phyloP scores from a whole-genome alignment of 768 basidiomycete species.

The Tylopilus vinaceipallidus region DNA sequence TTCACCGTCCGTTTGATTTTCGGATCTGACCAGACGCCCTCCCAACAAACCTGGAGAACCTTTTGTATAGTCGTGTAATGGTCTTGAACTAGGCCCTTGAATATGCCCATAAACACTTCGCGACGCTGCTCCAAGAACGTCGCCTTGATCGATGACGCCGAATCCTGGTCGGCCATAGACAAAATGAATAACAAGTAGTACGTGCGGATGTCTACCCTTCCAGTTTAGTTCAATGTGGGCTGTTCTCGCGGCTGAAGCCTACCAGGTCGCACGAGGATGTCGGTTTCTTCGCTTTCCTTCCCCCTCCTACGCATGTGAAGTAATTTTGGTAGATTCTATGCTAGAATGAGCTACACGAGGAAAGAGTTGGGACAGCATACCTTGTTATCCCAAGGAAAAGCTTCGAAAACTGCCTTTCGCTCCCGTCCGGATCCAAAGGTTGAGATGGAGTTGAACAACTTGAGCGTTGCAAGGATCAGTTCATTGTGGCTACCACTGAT shows the following conservation, averaged over 20 bases:
- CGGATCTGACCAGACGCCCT: slow-evolving; percentile 70
- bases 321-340: slow-evolving; percentile 63
- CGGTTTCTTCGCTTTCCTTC: slow-evolving; percentile 37
- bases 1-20: slow-evolving; percentile 73
- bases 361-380: background rate
- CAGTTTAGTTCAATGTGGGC: background rate
- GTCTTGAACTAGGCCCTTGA: slow-evolving; percentile 71
- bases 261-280: slow-evolving; percentile 60
- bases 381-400: slow-evolving; percentile 69
- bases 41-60: slow-evolving; percentile 74
- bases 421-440: slow-evolving; percentile 66
- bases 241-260: slow-evolving; percentile 3
- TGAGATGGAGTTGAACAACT: slow-evolving; percentile 60
- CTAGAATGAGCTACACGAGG: background rate
- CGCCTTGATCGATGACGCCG: slow-evolving; percentile 52
- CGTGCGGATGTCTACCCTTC: slow-evolving; percentile 69
- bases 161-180: slow-evolving; percentile 59
- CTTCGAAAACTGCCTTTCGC: slow-evolving; percentile 58
- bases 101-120: slow-evolving; percentile 62
- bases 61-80: slow-evolving; percentile 56
- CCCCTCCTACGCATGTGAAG: slow-evolving; percentile 67
- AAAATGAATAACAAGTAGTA: slow-evolving; percentile 71
- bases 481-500: slow-evolving; percentile 63
- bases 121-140: slow-evolving; percentile 70
- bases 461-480: slow-evolving; percentile 61